Evolutionary conservation across 805 yeast species (phyloP), one percentile per base, ranked within the genome.

Genomic region (Candida silvicultrix): DNA sequence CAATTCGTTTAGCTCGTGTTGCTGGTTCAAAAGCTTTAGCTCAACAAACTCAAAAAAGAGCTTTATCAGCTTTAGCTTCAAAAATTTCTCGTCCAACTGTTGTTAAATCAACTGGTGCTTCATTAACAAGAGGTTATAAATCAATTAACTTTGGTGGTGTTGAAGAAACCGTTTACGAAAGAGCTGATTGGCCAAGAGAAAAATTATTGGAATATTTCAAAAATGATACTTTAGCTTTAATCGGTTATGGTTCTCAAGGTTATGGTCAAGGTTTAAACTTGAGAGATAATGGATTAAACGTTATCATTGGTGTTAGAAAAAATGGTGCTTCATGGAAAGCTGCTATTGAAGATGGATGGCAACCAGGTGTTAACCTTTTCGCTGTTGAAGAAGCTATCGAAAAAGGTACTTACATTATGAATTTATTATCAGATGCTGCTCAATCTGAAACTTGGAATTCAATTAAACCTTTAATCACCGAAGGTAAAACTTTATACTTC

Each of bases 231-330:
- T 77, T 94, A 67, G 98, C 99, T 59, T 75, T 94, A 66, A 90
- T 94, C 61, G 99, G 99, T 74, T 94, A 94, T 83, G 99, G 99
- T 69, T 92, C 99, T 58, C 99, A 94, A 78, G 99, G 99, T 80
- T 92, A 94, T 81, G 99, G 99, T 70, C 99, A 94, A 80, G 98
- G 97, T 75, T 83, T 94, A 63, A 94, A 94, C 89, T 77, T 95
- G 78, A 88, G 99, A 78, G 99, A 94, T 81, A 92, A 94, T 66
- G 99, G 99, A 73, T 73, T 94, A 67, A 92, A 92, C 71, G 99
- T 92, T 62, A 87, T 94, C 69, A 78, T 94, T 60, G 99, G 99
- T 83, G 99, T 94, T 64, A 83, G 99, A 75, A 89, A 94, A 81
- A 74, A 88, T 68, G 99, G 99, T 80, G 94, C 97, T 58, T 94